Base-by-base conservation (phyloP, 345 rosid genomes). In the Eutrema heterophyllum region DNA sequence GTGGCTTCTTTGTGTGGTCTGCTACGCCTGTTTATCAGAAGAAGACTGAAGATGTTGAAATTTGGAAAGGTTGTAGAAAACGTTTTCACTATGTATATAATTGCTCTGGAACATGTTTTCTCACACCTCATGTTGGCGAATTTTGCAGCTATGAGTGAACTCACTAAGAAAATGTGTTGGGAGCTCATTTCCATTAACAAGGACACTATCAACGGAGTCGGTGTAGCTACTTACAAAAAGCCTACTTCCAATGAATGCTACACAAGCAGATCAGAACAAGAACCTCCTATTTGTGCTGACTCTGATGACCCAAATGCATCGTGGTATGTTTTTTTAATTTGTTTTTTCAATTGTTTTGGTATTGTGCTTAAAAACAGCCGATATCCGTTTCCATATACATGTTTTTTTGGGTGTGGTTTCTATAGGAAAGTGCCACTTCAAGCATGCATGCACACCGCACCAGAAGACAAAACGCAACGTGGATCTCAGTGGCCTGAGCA, bases 11-110 rank as follows among this genome's bases (percentile, higher is more conserved):
- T 83, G 81, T 93, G 75, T 93, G 97, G 97, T 93, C 98, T 73
- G 98, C 98, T 77, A 90, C 98, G 81, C 98, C 98, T 62, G 93
- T 93, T 71, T 93, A 93, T 86, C 97, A 87, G 84, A 87, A 87
- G 74, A 78, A 67, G 24, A 41, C 79, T 15, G 97, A 87, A 59
- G 99, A 95, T 82, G 92, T 87, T 73, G 89, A 73, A 72, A 95
- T 95, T 46, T 92, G 98, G 97, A 80, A 90, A 58, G 98, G 99
- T 95, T 48, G 66, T 57, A 33, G 11, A 69, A 50, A 79, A n/a
- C 43, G 41, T 21, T 63, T 54, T 53, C 15, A 21, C 27, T 48
- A 18, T 64, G 43, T 51, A 53, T 10, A 15, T 29, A 36, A 52
- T 60, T 73, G 30, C 35, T 57, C 64, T 75, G 75, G 64, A 59